Evolutionary conservation across 2,329 filamentous ascomycete genomes (phyloP).

Genomic region (Lachnellula hyalina): DNA sequence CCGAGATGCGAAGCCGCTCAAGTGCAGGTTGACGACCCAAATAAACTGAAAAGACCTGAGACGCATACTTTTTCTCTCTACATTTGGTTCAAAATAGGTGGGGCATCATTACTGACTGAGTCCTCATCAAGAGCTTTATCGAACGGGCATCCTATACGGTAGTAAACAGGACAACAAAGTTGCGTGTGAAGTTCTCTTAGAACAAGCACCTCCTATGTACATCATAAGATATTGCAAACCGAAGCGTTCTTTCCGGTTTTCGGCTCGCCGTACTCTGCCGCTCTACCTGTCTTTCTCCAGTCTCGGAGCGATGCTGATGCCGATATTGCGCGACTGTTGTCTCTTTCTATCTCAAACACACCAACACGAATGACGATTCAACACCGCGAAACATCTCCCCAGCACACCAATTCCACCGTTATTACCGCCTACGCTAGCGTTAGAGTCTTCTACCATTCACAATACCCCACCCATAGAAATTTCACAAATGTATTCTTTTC

Average conservation of each 20-base stretch:
- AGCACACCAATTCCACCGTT: conserved; percentile 18
- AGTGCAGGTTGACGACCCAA: conserved; percentile 35
- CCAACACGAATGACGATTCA: conserved; percentile 16
- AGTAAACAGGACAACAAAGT: conserved; percentile 10
- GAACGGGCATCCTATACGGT: conserved; percentile 20
- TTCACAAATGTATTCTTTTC: neutral
- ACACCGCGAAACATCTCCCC: conserved; percentile 14
- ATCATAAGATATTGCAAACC: conserved; percentile 17
- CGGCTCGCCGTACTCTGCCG: conserved; percentile 13
- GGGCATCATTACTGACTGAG: neutral
- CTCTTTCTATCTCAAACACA: conserved; percentile 4
- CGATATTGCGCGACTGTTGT: conserved; percentile 17
- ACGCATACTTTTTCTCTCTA: conserved; percentile 26
- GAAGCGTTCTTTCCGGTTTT: conserved; percentile 14
- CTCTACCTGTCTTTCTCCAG: conserved; percentile 18
- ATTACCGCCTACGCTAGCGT: conserved; percentile 18
- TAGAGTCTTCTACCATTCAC: conserved; percentile 6
- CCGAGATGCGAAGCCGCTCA: conserved; percentile 29
- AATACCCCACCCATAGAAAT: neutral
- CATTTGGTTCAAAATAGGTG: neutral
- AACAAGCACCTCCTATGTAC: conserved; percentile 17
- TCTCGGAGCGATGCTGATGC: conserved; percentile 12
- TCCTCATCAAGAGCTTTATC: conserved; percentile 22
- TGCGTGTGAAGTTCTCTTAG: conserved; percentile 12
- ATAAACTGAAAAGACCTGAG: conserved; percentile 77